Base-by-base conservation (phyloP, 2,329 filamentous ascomycete species). In the Fusarium sp. region DNA sequence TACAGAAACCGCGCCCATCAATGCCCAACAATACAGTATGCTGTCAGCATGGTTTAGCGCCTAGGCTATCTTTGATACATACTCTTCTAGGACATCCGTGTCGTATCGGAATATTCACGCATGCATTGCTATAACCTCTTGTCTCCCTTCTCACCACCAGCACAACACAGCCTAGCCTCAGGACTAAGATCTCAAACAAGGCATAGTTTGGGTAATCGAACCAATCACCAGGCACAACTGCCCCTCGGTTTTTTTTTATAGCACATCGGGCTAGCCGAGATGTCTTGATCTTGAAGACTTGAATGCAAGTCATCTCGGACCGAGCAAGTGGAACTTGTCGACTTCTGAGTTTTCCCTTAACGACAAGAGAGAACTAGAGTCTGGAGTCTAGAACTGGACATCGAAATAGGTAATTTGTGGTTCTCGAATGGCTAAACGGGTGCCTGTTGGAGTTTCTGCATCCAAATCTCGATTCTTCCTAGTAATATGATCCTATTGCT, bases 381-480 rank as follows among this genome's bases (percentile, higher is more conserved):
- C 35, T n/a, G 9, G 9, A 37, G 35, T 37, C n/a, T 37, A 37
- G 35, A 37, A 10, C 35, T 37, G 17, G 35, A 40, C 48, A 59
- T 51, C 33, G 40, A 37, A 46, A 54, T 51, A 26, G 59, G 32
- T 32, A 60, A 54, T 44, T 64, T 65, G 59, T 60, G 58, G 49
- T 39, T 33, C 47, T 49, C 43, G 22, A 51, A 61, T 47, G 45
- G 22, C 46, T 49, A 46, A 50, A 40, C 28, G 56, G 47, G 39
- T 68, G 65, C 65, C 55, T 68, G 49, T 56, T 60, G 52, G 49
- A 52, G 55, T 35, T 66, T 54, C 60, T 73, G 68, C 70, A 68
- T 52, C 45, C 20, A 40, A 53, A 39, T 43, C 65, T 71, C 59
- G 39, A 71, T 73, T 59, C 56, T 61, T 54, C 56, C 56, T 70